phyloP scores from a whole-genome alignment of 2,329 filamentous ascomycete genomes.

The Sporothrix brasiliensis region DNA sequence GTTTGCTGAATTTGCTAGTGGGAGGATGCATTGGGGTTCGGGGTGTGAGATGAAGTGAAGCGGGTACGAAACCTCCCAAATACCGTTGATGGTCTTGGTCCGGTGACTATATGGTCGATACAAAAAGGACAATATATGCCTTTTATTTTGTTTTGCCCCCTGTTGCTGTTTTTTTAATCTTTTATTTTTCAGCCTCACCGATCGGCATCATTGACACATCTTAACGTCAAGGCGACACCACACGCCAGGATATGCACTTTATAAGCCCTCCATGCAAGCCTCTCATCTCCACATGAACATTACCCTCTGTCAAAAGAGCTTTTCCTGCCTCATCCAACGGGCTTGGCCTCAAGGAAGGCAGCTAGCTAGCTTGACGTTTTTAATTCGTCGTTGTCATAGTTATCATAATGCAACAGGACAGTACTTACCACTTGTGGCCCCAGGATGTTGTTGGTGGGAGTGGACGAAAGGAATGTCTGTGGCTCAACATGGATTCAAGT shows the following conservation, averaged over 20 bases:
- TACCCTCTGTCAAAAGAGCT: neutral
- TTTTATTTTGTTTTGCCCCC: neutral
- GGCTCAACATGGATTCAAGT: neutral
- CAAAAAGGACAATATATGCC: neutral
- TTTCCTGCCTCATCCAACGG: constrained; percentile 2
- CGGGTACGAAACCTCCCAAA: neutral
- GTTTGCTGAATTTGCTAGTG: constrained; percentile 29
- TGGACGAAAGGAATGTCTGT: neutral
- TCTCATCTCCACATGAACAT: neutral
- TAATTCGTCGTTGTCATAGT: no score
- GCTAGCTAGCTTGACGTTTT: neutral
- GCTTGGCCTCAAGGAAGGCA: neutral
- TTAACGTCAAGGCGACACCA: neutral
- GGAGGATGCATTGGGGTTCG: constrained; percentile 32
- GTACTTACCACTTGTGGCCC: neutral
- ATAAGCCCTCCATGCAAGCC: neutral
- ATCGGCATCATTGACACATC: neutral
- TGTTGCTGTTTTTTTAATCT: neutral
- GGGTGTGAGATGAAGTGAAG: neutral
- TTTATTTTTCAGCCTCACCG: neutral
- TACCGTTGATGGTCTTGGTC: no score
- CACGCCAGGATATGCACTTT: neutral
- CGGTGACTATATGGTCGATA: neutral
- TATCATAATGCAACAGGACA: no score
- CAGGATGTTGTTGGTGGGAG: neutral